Conservation (phyloP, 208 protist species). For the Leishmania major region DNA sequence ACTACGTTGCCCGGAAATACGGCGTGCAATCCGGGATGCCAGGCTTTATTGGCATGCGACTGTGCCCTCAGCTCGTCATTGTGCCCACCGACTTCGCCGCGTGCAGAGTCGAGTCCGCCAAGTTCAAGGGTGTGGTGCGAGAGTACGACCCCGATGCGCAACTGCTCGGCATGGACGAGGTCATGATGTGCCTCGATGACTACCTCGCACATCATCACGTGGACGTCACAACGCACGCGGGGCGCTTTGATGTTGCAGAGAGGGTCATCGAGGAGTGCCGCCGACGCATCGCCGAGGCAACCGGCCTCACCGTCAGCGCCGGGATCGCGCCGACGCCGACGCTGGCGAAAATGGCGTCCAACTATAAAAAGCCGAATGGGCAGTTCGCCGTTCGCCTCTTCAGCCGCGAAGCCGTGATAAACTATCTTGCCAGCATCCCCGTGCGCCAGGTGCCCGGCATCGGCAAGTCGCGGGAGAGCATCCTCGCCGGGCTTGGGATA, state of each 20-base stretch:
- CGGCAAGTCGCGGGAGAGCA: slow-evolving; percentile 48
- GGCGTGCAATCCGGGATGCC: slow-evolving; percentile 96
- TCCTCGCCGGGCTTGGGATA: slow-evolving; percentile 55
- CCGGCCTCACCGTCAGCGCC: slow-evolving; percentile 73
- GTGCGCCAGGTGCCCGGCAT: slow-evolving; percentile 73
- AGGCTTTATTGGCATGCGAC: slow-evolving; percentile 89
- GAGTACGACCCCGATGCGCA: slow-evolving; percentile 78
- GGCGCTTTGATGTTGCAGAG: slow-evolving; percentile 47
- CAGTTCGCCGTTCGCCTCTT: slow-evolving; percentile 68
- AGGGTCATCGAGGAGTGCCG: slow-evolving; percentile 56
- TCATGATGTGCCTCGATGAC: slow-evolving; percentile 68
- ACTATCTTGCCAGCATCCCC: slow-evolving; percentile 39
- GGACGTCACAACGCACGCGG: slow-evolving; percentile 15
- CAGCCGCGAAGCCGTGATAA: slow-evolving; percentile 57
- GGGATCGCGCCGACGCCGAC: slow-evolving; percentile 78
- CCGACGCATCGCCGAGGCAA: slow-evolving; percentile 40
- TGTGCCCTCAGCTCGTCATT: slow-evolving; percentile 88
- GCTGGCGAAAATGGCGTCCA: slow-evolving; percentile 89
- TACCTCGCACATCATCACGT: slow-evolving; percentile 33
- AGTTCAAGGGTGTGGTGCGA: slow-evolving; percentile 60
- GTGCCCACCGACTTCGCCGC: slow-evolving; percentile 65
- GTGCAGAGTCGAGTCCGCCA: slow-evolving; percentile 55
- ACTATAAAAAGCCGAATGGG: slow-evolving; percentile 94
- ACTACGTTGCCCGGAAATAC: slow-evolving; percentile 94
- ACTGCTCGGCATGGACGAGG: slow-evolving; percentile 67